Conservation (phyloP, 495 filamentous ascomycete species). For the Cercophora newfieldiana region DNA sequence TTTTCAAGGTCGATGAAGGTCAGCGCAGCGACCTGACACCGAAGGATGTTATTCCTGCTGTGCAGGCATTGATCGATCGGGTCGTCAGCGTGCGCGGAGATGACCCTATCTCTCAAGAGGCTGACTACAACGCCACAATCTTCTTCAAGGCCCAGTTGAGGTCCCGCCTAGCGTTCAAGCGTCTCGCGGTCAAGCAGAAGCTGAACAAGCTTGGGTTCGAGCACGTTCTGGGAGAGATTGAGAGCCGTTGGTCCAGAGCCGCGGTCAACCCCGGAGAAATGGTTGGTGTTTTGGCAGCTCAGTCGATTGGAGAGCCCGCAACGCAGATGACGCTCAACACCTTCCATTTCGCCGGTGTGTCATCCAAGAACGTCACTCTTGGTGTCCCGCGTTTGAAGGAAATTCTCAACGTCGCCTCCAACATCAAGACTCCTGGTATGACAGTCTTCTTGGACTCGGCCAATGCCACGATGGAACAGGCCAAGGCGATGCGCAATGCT, state of each 20-base stretch:
- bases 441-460: slow-evolving; percentile 75
- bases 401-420: slow-evolving; percentile 94
- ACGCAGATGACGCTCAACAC: slow-evolving; percentile 99
- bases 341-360: slow-evolving; percentile 99
- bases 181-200: slow-evolving; percentile 77
- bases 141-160: slow-evolving; percentile 91
- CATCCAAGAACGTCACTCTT: slow-evolving; percentile 98
- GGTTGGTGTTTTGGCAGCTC: slow-evolving; percentile 96
- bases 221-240: slow-evolving; percentile 87
- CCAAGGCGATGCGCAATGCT: slow-evolving; percentile 80
- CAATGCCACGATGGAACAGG: slow-evolving; percentile 66
- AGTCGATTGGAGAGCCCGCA: slow-evolving; percentile 97
- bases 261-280: slow-evolving; percentile 91
- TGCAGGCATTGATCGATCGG: slow-evolving; percentile 70
- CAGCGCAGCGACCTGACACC: slow-evolving; percentile 87
- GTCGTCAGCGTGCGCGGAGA: slow-evolving; percentile 82
- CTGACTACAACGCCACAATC: slow-evolving; percentile 80
- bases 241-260: slow-evolving; percentile 78
- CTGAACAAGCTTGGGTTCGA: slow-evolving; percentile 92
- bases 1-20: slow-evolving; percentile 84
- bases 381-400: slow-evolving; percentile 99
- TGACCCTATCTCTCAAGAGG: slow-evolving; percentile 79
- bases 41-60: slow-evolving; percentile 80
- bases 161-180: slow-evolving; percentile 87
- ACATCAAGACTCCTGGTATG: slow-evolving; percentile 99